Evolutionary conservation across 2,329 filamentous ascomycete species (phyloP), one percentile per base, ranked within the genome.

Genomic region (Alternaria sp.): DNA sequence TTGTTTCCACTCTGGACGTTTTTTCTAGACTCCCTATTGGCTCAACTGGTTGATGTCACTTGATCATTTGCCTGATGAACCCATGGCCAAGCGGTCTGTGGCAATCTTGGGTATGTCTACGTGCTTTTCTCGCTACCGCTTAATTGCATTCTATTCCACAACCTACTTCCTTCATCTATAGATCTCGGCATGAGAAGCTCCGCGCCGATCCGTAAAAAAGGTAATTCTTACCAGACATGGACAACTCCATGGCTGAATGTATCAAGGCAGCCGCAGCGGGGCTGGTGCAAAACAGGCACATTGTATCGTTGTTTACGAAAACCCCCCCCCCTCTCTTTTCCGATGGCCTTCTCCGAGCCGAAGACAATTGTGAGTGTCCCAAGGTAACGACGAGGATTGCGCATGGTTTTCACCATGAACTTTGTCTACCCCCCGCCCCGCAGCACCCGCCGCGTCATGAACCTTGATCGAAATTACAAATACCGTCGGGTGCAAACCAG

Each of bases 41-140:
- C n/a, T 33, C 17, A 33, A 29, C 10, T 21, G 23, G 8, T 13
- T 31, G 13, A 46, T 34, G 17, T 34, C 14, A 33, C 31, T 5
- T 33, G 29, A 14, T 14, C 21, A 13, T 46, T 5, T 14, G 14
- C 44, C 17, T 23, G 33, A 4, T 24, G 21, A n/a, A 14, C 7
- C 24, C 31, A 34, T 9, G 8, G 31, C n/a, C 6, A 33, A 24
- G 31, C 9, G 21, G 34, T 36, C 29, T 33, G 29, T 34, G 29
- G 11, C 14, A 21, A 26, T 24, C 7, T n/a, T 26, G 21, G 29
- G 17, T 31, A 24, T 17, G 8, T 34, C 21, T 24, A 10, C 10
- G 2, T 34, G 31, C 17, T 34, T 48, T 34, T 48, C 29, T 46
- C 44, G 44, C 44, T 48, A 48, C 44, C 44, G 26, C 44, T 48